Evolutionary conservation across 1,139 yeast genomes (phyloP).

Genomic region (Debaryomyces robertsiae): DNA sequence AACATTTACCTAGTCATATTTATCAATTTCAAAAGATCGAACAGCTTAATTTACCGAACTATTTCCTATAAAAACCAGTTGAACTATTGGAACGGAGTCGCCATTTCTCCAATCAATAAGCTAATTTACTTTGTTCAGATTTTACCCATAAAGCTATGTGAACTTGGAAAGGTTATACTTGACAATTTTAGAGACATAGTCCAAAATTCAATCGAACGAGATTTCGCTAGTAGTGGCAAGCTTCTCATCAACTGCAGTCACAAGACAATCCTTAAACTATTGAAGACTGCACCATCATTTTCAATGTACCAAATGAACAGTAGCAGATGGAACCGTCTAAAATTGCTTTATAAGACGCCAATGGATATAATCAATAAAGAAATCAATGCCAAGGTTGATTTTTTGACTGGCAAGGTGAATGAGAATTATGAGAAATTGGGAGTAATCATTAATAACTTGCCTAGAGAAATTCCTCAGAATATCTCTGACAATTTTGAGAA

Average conservation of each 20-base stretch:
- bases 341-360: slow-evolving; percentile 21
- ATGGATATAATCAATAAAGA: slow-evolving; percentile 25
- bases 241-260: slow-evolving; percentile 2
- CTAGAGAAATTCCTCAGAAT: slow-evolving; percentile 6
- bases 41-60: slow-evolving; percentile 38
- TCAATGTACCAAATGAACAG: slow-evolving; percentile 9
- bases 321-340: slow-evolving; percentile 10
- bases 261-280: slow-evolving; percentile 7
- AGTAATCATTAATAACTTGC: slow-evolving; percentile 13
- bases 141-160: slow-evolving; percentile 28
- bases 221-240: slow-evolving; percentile 2
- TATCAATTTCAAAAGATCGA: slow-evolving; percentile 32
- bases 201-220: slow-evolving; percentile 5
- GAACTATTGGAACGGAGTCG: slow-evolving; percentile 39
- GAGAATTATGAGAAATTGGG: slow-evolving; percentile 28
- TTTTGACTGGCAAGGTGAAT: slow-evolving; percentile 24
- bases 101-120: slow-evolving; percentile 29
- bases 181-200: slow-evolving; percentile 10
- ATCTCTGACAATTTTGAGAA: slow-evolving; percentile 2
- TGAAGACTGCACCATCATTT: slow-evolving; percentile 10
- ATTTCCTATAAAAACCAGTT: slow-evolving; percentile 36
- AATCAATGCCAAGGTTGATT: slow-evolving; percentile 22
- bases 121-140: slow-evolving; percentile 38
- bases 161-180: slow-evolving; percentile 17
- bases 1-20: slow-evolving; percentile 30